Conservation (phyloP, 345 rosid species). For the Dipteronia dyeriana region DNA sequence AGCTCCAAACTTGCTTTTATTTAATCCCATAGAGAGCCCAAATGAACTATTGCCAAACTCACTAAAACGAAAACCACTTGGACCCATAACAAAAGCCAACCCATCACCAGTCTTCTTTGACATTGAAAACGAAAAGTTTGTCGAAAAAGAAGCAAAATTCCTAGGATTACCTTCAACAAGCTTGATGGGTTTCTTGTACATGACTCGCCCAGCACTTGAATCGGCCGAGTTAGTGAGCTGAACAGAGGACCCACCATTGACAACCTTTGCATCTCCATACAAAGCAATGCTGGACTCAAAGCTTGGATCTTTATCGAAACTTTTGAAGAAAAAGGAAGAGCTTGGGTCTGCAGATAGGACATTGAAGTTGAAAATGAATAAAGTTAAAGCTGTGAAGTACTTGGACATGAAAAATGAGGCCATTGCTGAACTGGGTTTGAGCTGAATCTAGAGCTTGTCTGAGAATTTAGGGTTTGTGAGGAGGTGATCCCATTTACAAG, state of each 20-base stretch:
- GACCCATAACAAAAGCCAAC: constrained; percentile 66
- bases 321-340: constrained; percentile 51
- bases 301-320: constrained; percentile 47
- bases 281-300: constrained; percentile 56
- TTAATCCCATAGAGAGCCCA: constrained; percentile 45
- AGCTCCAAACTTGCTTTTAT: constrained; percentile 24
- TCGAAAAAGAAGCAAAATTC: constrained; percentile 56
- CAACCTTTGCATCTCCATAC: constrained; percentile 63
- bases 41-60: constrained; percentile 41
- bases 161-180: constrained; percentile 47
- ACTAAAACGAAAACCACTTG: constrained; percentile 40
- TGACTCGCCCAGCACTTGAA: constrained; percentile 54
- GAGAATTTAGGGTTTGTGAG: constrained; percentile 34
- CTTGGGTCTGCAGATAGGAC: constrained; percentile 41
- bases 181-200: constrained; percentile 73
- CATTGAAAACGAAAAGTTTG: constrained; percentile 62
- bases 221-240: constrained; percentile 56
- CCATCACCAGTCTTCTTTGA: constrained; percentile 50
- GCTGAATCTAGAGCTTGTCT: constrained; percentile 26
- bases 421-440: constrained; percentile 46
- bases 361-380: constrained; percentile 37
- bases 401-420: constrained; percentile 39
- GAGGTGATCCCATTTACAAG: constrained; percentile 38
- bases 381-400: constrained; percentile 30
- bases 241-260: constrained; percentile 47